Percentiles rank a stretch among this genome's conserved stretches.
These are phyloP conservation scores for Schwanniomyces occidentalis DNA, from an alignment of 805 yeast species.

Conservation along the genomic window DNA sequence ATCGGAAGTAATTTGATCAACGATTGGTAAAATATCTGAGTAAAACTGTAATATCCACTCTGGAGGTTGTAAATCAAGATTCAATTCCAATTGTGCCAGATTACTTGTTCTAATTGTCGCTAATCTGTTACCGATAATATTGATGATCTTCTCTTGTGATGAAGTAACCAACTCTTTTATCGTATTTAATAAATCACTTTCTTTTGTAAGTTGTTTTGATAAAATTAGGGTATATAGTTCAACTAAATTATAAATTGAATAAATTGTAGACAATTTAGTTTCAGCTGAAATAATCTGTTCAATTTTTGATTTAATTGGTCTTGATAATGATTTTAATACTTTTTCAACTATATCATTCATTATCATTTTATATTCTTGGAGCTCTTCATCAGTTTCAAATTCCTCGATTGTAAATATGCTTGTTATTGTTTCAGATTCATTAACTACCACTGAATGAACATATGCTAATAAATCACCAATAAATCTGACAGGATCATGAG, in stretches of 20 bases:
- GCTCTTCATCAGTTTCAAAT: slow-evolving; percentile 17
- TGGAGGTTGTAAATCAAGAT: slow-evolving; percentile 71
- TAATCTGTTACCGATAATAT: slow-evolving; percentile 27
- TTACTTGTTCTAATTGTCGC: slow-evolving; percentile 35
- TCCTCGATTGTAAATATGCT: slow-evolving; percentile 48
- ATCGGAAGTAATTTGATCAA: slow-evolving; percentile 41
- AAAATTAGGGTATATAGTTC: slow-evolving; percentile 74
- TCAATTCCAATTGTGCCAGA: slow-evolving; percentile 41
- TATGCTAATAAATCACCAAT: slow-evolving; percentile 88
- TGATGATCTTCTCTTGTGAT: slow-evolving; percentile 27
- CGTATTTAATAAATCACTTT: slow-evolving; percentile 20
- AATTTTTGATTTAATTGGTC: slow-evolving; percentile 61
- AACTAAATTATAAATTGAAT: slow-evolving; percentile 61
- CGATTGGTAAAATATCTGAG: slow-evolving; percentile 56
- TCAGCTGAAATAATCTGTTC: slow-evolving; percentile 73
- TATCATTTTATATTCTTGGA: slow-evolving; percentile 29
- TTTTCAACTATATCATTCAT: slow-evolving; percentile 43
- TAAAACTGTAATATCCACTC: slow-evolving; percentile 78
- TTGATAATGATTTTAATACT: slow-evolving; percentile 54
- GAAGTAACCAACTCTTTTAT: slow-evolving; percentile 24
- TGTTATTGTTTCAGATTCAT: slow-evolving; percentile 76
- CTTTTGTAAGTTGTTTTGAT: slow-evolving; percentile 37
- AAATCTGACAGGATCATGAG: slow-evolving; percentile 79
- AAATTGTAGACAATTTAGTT: slow-evolving; percentile 52
- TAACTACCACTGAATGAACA: slow-evolving; percentile 80